phyloP scores from a whole-genome alignment of 345 rosid species.

The Reutealis trisperma region DNA sequence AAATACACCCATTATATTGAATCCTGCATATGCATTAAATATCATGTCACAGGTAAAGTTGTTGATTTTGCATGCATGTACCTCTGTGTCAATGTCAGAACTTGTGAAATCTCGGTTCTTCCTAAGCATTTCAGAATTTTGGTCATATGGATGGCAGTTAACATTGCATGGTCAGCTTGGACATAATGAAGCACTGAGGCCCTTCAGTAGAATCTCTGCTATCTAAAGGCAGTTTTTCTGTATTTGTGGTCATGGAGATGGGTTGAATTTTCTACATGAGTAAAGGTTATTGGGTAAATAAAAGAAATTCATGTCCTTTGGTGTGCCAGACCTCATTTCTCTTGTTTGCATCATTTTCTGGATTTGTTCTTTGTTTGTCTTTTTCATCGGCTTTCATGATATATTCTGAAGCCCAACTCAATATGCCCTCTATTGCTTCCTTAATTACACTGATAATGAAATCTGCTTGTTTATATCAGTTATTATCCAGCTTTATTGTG shows the following conservation, averaged over 20 bases:
- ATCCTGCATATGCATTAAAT: background rate
- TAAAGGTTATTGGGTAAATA: too few relatives aligned
- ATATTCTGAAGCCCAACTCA: background rate
- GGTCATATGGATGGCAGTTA: background rate
- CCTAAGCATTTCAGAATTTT: background rate
- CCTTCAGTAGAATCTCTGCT: background rate
- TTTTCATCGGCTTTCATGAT: background rate
- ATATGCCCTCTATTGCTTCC: background rate
- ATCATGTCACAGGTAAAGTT: background rate
- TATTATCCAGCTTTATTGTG: background rate
- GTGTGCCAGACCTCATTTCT: background rate
- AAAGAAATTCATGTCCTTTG: background rate
- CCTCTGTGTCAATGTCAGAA: conserved; percentile 7
- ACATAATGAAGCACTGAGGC: background rate
- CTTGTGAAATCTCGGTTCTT: too few relatives aligned
- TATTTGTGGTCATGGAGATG: background rate
- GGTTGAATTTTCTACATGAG: background rate
- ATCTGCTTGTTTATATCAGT: background rate
- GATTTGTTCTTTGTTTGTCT: background rate
- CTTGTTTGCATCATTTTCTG: background rate
- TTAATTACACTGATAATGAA: background rate
- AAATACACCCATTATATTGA: background rate
- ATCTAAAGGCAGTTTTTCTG: background rate
- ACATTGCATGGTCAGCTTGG: background rate
- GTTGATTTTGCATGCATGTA: background rate